Evolutionary conservation across 1,139 yeast species (phyloP).

Genomic region (Pneumocystis oryctolagi): DNA sequence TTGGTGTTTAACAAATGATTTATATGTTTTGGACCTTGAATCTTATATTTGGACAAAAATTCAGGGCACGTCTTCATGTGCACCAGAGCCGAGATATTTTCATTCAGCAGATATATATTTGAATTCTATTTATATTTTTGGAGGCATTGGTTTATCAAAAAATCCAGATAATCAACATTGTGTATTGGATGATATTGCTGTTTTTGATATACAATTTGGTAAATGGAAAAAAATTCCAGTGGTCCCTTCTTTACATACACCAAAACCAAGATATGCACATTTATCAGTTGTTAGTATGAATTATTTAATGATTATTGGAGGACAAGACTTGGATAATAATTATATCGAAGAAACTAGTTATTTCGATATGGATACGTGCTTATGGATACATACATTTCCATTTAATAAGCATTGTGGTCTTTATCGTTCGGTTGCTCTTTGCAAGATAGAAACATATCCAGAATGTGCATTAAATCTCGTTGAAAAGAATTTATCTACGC

Average conservation of each 20-base stretch:
- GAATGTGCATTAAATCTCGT: not conserved
- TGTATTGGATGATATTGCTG: slow-evolving; percentile 11
- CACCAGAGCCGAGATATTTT: slow-evolving; percentile 14
- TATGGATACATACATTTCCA: slow-evolving; percentile 11
- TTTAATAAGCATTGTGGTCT: slow-evolving; percentile 13
- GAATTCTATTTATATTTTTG: slow-evolving; percentile 13
- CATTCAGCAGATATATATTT: slow-evolving; percentile 14
- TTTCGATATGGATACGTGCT: slow-evolving; percentile 10
- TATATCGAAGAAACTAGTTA: slow-evolving; percentile 13
- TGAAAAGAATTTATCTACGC: not conserved
- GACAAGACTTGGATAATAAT: slow-evolving; percentile 15
- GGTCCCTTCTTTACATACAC: not conserved
- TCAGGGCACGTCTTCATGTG: slow-evolving; percentile 3
- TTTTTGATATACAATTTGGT: slow-evolving; percentile 9
- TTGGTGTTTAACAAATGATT: slow-evolving; percentile 8
- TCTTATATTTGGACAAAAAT: slow-evolving; percentile 13
- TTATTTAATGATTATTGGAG: slow-evolving; percentile 14
- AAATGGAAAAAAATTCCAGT: slow-evolving; percentile 1
- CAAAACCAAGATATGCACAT: slow-evolving; percentile 17
- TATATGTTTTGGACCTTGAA: slow-evolving; percentile 15
- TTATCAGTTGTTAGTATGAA: slow-evolving; percentile 12
- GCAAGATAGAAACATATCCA: not conserved
- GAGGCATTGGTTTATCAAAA: slow-evolving; percentile 14
- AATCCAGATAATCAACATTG: slow-evolving; percentile 7
- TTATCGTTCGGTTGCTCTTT: slow-evolving; percentile 13